Evolutionary conservation across 192 early-diverging fungal species (phyloP).

Genomic region (Helicostylum pulchrum): DNA sequence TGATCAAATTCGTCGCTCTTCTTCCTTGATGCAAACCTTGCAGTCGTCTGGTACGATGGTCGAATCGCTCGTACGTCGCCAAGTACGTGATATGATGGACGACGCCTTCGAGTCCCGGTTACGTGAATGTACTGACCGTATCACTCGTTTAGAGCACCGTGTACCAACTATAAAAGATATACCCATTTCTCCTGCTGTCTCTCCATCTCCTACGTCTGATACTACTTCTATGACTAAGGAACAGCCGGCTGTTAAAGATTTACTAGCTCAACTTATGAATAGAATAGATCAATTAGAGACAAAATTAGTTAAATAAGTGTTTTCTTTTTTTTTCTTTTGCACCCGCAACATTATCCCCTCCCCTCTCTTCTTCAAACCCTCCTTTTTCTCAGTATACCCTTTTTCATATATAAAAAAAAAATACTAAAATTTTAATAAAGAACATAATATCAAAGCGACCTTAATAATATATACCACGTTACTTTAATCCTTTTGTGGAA

Average conservation of each 20-base stretch:
- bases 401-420: neutral
- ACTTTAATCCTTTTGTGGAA: too few species aligned
- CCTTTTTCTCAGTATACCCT: constrained; percentile 9
- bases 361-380: too few species aligned
- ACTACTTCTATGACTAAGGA: too few species aligned
- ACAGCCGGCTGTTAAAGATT: neutral
- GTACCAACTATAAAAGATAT: neutral
- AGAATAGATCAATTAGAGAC: constrained; percentile 20
- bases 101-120: constrained; percentile 42
- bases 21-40: constrained; percentile 69
- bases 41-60: constrained; percentile 69
- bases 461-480: too few species aligned
- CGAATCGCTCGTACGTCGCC: constrained; percentile 68
- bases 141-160: constrained; percentile 12
- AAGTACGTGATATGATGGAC: constrained; percentile 57
- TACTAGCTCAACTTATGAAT: constrained; percentile 11
- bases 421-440: too few species aligned
- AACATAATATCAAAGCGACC: too few species aligned
- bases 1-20: constrained; percentile 72
- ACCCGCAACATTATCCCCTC: too few species aligned
- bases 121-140: constrained; percentile 24
- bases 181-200: neutral
- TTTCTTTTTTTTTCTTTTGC: too few species aligned
- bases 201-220: neutral
- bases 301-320: constrained; percentile 14